phyloP scores from a whole-genome alignment of 768 basidiomycete genomes.

The Serendipita sp. region DNA sequence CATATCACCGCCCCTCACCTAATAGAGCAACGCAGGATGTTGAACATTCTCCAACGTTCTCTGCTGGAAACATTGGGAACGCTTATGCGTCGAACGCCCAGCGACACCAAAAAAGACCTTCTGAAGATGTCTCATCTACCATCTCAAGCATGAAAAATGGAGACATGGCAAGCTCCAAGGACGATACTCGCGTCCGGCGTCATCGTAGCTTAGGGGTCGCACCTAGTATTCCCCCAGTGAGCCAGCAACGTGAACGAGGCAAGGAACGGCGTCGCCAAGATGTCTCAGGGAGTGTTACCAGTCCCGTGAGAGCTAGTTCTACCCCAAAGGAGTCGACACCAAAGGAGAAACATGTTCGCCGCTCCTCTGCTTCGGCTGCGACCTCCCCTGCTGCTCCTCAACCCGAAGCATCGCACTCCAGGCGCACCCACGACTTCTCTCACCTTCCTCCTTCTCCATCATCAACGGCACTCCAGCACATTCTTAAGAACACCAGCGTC shows the following conservation, averaged over 20 bases:
- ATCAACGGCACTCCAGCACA: slow-evolving; percentile 75
- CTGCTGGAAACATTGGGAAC: neutral
- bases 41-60: neutral
- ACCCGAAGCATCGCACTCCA: slow-evolving; percentile 31
- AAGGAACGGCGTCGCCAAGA: slow-evolving; percentile 11
- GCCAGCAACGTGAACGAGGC: neutral
- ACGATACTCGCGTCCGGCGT: slow-evolving; percentile 36
- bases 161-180: slow-evolving; percentile 20
- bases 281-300: slow-evolving; percentile 10
- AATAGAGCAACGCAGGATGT: neutral
- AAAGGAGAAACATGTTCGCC: slow-evolving; percentile 35
- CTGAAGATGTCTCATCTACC: slow-evolving; percentile 49
- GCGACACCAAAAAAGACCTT: slow-evolving; percentile 60
- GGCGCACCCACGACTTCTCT: slow-evolving; percentile 69
- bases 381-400: slow-evolving; percentile 49
- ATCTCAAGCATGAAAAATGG: slow-evolving; percentile 11
- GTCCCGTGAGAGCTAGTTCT: slow-evolving; percentile 11
- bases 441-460: slow-evolving; percentile 85
- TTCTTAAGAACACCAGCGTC: slow-evolving; percentile 33
- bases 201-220: slow-evolving; percentile 57
- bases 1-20: slow-evolving; percentile 12
- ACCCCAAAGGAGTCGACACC: neutral
- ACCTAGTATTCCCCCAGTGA: slow-evolving; percentile 11
- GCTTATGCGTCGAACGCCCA: neutral
- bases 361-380: slow-evolving; percentile 35